These are phyloP conservation scores for Sphaerostilbella broomeana DNA, from an alignment of 2,329 filamentous ascomycete genomes.

Conservation along the genomic window DNA sequence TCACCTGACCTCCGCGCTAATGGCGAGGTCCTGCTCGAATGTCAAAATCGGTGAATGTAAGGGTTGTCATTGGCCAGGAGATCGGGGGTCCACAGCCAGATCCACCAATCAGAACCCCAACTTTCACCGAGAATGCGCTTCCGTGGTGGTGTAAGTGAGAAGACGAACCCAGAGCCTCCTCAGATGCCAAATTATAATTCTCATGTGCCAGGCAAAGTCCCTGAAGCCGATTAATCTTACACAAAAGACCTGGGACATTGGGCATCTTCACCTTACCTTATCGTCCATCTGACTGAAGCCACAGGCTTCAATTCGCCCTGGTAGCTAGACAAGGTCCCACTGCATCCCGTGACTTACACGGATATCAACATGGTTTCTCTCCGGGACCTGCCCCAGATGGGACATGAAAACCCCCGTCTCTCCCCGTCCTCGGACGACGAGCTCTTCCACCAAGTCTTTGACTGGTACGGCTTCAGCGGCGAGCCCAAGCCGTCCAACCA, in stretches of 20 bases:
- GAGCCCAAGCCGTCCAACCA: conserved; percentile 26
- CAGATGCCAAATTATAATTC: conserved; percentile 34
- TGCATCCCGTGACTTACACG: conserved; percentile 37
- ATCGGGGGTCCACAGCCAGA: conserved; percentile 14
- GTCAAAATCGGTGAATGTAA: conserved; percentile 27
- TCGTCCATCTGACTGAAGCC: conserved; percentile 31
- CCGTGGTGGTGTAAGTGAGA: conserved; percentile 33
- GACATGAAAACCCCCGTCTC: conserved; percentile 31
- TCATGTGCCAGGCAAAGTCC: conserved; percentile 32
- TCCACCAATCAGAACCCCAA: conserved; percentile 25
- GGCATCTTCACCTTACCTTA: conserved; percentile 34
- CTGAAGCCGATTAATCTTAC: conserved; percentile 34
- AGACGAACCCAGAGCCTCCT: conserved; percentile 27
- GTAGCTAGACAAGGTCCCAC: conserved; percentile 35
- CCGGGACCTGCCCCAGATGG: conserved; percentile 30
- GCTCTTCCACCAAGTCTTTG: conserved; percentile 32
- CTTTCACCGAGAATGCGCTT: conserved; percentile 26
- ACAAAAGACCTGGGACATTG: conserved; percentile 34
- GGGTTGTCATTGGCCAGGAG: conserved; percentile 25
- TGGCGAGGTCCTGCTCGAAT: conserved; percentile 5
- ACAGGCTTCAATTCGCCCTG: conserved; percentile 32
- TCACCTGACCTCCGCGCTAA: conserved; percentile 19
- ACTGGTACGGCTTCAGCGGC: conserved; percentile 30
- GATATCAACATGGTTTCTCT: conserved; percentile 33
- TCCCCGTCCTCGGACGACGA: conserved; percentile 30